phyloP scores from a whole-genome alignment of 768 basidiomycete genomes.

The Boletus vinaceobasis region DNA sequence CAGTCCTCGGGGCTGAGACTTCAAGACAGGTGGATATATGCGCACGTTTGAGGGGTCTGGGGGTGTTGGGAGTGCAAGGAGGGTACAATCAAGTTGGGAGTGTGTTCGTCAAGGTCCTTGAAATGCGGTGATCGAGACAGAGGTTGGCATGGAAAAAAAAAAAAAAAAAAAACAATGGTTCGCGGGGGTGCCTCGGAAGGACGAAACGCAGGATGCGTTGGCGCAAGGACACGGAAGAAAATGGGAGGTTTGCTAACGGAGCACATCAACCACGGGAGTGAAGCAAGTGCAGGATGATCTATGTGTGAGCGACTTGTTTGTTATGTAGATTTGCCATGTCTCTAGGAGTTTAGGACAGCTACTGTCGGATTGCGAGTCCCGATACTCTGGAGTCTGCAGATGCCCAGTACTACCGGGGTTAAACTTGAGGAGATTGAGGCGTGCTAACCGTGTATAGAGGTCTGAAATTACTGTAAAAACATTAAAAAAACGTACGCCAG shows the following conservation, averaged over 20 bases:
- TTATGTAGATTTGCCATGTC: background rate
- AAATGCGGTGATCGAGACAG: slow-evolving; percentile 7
- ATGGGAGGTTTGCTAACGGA: slow-evolving; percentile 2
- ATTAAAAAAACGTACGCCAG: too few relatives aligned
- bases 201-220: slow-evolving; percentile 15
- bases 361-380: slow-evolving; percentile 23
- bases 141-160: slow-evolving; percentile 5
- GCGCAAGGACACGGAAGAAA: slow-evolving; percentile 12
- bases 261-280: slow-evolving; percentile 2
- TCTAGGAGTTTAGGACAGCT: slow-evolving; percentile 10
- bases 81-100: slow-evolving; percentile 1
- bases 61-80: background rate
- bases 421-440: too few relatives aligned
- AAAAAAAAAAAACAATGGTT: background rate
- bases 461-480: too few relatives aligned
- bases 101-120: slow-evolving; percentile 5
- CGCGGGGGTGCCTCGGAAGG: background rate
- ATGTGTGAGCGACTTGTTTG: slow-evolving; percentile 15
- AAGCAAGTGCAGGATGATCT: slow-evolving; percentile 11
- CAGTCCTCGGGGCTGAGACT: background rate
- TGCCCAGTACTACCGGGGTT: too few relatives aligned
- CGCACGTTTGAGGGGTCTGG: slow-evolving; percentile 11
- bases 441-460: too few relatives aligned
- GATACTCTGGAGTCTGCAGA: too few relatives aligned
- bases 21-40: slow-evolving; percentile 26